Conservation (phyloP, 768 basidiomycete genomes). For the Collybiopsis confluens region DNA sequence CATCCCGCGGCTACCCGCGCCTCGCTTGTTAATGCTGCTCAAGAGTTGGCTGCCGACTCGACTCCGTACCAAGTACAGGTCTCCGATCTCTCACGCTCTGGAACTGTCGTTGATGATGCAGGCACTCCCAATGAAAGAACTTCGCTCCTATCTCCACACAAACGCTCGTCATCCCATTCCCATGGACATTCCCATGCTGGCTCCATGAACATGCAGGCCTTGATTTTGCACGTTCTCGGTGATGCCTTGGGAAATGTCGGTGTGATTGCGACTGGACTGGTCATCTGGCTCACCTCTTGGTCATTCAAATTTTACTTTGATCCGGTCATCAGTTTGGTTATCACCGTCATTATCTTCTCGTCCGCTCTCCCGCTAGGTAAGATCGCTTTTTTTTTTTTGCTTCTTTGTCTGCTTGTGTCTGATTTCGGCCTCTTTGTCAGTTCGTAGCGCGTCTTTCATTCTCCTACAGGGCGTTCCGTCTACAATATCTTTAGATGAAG, state of each 20-base stretch:
- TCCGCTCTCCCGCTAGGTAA: constrained; percentile 87
- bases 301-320: constrained; percentile 88
- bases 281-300: constrained; percentile 90
- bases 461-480: constrained; percentile 91
- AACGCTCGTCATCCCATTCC: constrained; percentile 12
- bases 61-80: too few species aligned
- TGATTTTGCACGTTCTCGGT: constrained; percentile 91
- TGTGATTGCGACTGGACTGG: constrained; percentile 89
- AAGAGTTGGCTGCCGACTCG: constrained; percentile 65
- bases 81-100: too few species aligned
- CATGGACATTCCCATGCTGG: constrained; percentile 48
- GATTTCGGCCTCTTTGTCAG: constrained; percentile 29
- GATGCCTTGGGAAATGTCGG: constrained; percentile 98
- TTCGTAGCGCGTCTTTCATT: constrained; percentile 90
- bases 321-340: constrained; percentile 88
- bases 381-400: constrained; percentile 20
- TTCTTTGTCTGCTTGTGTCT: not conserved
- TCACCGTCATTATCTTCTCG: constrained; percentile 95
- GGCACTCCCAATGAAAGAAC: constrained; percentile 33
- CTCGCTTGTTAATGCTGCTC: constrained; percentile 75
- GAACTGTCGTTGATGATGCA: not conserved
- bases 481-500: constrained; percentile 84
- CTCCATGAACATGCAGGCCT: constrained; percentile 98
- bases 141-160: constrained; percentile 27
- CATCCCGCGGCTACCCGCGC: constrained; percentile 70